These are phyloP conservation scores for Capsicum chinense DNA, from an alignment of 257 asterid genomes.

Conservation along the genomic window DNA sequence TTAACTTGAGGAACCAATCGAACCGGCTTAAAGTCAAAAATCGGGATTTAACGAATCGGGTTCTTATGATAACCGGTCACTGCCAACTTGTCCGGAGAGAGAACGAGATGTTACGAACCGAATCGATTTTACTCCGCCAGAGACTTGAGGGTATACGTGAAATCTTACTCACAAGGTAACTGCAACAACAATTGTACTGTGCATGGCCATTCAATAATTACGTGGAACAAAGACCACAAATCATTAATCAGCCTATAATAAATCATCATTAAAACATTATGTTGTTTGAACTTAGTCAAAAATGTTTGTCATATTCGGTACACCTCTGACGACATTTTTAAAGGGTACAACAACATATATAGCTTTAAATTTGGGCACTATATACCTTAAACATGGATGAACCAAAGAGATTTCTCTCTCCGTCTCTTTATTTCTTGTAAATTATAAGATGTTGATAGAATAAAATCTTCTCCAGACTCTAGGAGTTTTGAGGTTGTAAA, in stretches of 20 bases:
- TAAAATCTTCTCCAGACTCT: slow-evolving; percentile 24
- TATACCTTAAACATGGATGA: not conserved
- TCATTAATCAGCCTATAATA: slow-evolving; percentile 43
- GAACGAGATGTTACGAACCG: slow-evolving; percentile 59
- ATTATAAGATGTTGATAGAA: slow-evolving; percentile 33
- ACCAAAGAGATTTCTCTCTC: slow-evolving; percentile 21
- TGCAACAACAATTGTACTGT: slow-evolving; percentile 56
- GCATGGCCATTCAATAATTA: slow-evolving; percentile 65
- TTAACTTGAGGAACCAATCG: slow-evolving; percentile 70
- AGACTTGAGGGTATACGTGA: slow-evolving; percentile 72
- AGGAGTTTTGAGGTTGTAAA: not conserved
- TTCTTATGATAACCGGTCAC: slow-evolving; percentile 50
- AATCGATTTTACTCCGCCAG: slow-evolving; percentile 57
- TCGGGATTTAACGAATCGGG: slow-evolving; percentile 66
- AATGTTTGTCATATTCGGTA: not conserved
- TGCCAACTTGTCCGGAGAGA: slow-evolving; percentile 45
- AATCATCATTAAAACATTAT: slow-evolving; percentile 24
- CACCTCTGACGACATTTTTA: not conserved
- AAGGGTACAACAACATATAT: not conserved
- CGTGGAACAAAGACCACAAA: slow-evolving; percentile 40
- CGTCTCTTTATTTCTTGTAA: slow-evolving; percentile 17
- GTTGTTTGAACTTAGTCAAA: not conserved
- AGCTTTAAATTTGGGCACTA: not conserved
- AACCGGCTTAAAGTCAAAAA: slow-evolving; percentile 57
- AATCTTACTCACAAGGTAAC: slow-evolving; percentile 61